Conservation (phyloP, 495 filamentous ascomycete genomes). For the Cercophora scortea region DNA sequence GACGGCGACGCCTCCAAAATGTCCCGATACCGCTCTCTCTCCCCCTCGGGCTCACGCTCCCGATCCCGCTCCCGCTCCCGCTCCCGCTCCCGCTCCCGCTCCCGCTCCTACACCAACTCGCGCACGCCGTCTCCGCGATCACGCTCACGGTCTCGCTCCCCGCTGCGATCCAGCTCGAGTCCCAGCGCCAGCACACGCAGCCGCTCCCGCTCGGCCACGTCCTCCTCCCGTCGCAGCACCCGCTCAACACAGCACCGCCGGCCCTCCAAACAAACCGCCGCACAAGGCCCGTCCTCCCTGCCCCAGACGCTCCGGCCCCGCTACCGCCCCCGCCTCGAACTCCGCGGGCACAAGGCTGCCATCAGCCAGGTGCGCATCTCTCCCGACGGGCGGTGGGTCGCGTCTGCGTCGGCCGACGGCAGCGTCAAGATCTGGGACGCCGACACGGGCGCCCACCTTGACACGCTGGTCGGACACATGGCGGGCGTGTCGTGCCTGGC, state of each 20-base stretch:
- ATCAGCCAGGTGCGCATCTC: constrained; percentile 87
- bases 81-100: constrained; percentile 32
- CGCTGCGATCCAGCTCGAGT: constrained; percentile 18
- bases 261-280: constrained; percentile 1
- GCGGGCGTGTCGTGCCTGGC: constrained; percentile 84
- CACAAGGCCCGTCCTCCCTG: neutral
- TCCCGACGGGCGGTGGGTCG: constrained; percentile 81
- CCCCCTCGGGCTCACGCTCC: constrained; percentile 19
- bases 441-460: constrained; percentile 62
- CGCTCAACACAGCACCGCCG: neutral
- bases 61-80: constrained; percentile 17
- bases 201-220: constrained; percentile 11
- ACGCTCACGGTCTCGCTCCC: constrained; percentile 20
- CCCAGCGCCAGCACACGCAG: neutral
- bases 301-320: constrained; percentile 22
- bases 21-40: constrained; percentile 25
- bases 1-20: constrained; percentile 14
- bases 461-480: constrained; percentile 88
- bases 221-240: constrained; percentile 2
- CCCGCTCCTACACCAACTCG: constrained; percentile 30
- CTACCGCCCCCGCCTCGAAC: constrained; percentile 28
- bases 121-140: constrained; percentile 22
- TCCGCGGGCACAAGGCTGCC: constrained; percentile 68
- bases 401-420: constrained; percentile 80
- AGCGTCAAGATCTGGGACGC: constrained; percentile 89